Conservation (phyloP, 2,329 filamentous ascomycete genomes). For the Xylariaceae sp. region DNA sequence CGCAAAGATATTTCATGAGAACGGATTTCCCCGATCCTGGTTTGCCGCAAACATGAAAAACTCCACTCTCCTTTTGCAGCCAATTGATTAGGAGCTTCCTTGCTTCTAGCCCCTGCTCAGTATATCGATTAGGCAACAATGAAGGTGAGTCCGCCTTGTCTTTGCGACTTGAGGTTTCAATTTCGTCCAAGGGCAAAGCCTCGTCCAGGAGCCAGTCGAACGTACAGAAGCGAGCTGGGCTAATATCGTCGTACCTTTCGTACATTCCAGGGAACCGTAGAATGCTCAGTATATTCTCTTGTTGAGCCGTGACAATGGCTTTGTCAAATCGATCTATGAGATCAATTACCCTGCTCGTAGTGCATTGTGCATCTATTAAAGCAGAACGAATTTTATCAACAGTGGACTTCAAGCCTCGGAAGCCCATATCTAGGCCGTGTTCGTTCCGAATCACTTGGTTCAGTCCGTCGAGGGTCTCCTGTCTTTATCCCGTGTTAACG, state of each 20-base stretch:
- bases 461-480: not conserved
- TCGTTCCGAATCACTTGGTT: not conserved
- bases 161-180: too few relatives aligned
- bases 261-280: not conserved
- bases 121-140: too few relatives aligned
- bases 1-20: not conserved
- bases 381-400: not conserved
- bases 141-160: too few relatives aligned
- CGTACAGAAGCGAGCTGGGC: not conserved
- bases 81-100: not conserved
- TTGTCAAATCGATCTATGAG: not conserved
- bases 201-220: not conserved
- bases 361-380: too few relatives aligned
- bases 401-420: not conserved
- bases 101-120: not conserved
- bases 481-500: too few relatives aligned
- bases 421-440: not conserved
- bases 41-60: not conserved
- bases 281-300: not conserved
- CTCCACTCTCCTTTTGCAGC: not conserved
- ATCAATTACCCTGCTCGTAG: not conserved
- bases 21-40: not conserved
- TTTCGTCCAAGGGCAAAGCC: too few relatives aligned
- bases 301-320: not conserved
- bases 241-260: not conserved